These are phyloP conservation scores for Botrytis deweyae DNA, from an alignment of 2,329 filamentous ascomycete species.

Conservation along the genomic window DNA sequence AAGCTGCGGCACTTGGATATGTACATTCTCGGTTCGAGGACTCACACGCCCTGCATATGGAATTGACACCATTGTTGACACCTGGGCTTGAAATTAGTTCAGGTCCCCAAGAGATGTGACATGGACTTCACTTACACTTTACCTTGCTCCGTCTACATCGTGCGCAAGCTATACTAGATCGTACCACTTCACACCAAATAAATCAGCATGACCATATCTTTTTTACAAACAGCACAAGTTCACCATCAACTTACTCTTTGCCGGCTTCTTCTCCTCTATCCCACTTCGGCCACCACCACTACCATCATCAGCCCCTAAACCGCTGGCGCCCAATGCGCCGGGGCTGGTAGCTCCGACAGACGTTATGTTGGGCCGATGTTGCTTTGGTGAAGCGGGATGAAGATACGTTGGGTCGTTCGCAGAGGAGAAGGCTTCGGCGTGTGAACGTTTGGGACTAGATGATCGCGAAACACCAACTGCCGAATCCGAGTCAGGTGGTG, in stretches of 20 bases:
- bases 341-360: slow-evolving; percentile 31
- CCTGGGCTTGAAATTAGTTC: slow-evolving; percentile 26
- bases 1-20: slow-evolving; percentile 56
- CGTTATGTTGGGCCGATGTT: slow-evolving; percentile 32
- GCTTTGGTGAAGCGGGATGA: slow-evolving; percentile 36
- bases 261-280: slow-evolving; percentile 45
- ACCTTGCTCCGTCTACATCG: slow-evolving; percentile 79
- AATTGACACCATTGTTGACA: slow-evolving; percentile 66
- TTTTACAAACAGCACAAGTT: background rate
- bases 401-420: slow-evolving; percentile 34
- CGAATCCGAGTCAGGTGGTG: slow-evolving; percentile 31
- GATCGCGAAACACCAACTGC: slow-evolving; percentile 31
- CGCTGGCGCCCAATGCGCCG: slow-evolving; percentile 32
- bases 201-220: slow-evolving; percentile 4
- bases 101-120: background rate
- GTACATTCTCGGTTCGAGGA: slow-evolving; percentile 69
- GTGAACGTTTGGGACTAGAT: slow-evolving; percentile 38
- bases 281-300: slow-evolving; percentile 38
- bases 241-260: slow-evolving; percentile 19
- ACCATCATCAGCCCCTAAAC: slow-evolving; percentile 36
- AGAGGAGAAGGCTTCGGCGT: slow-evolving; percentile 39
- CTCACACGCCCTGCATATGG: slow-evolving; percentile 72
- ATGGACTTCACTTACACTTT: slow-evolving; percentile 61
- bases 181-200: slow-evolving; percentile 52
- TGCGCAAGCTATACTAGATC: slow-evolving; percentile 77